These are phyloP conservation scores for Psilocybe azurescens DNA, from an alignment of 768 basidiomycete genomes.

Conservation along the genomic window DNA sequence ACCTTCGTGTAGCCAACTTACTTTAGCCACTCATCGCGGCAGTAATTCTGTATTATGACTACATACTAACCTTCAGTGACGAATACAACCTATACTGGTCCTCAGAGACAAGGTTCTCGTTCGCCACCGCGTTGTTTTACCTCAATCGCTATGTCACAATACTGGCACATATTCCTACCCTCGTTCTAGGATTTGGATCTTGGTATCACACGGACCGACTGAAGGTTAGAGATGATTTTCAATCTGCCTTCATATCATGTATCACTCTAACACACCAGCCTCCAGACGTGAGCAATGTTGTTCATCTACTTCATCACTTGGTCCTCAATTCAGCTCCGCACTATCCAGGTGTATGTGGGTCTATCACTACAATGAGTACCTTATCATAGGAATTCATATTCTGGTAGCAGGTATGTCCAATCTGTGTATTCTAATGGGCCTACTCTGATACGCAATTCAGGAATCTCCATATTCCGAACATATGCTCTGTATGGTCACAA, in stretches of 20 bases:
- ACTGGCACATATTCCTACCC: conserved; percentile 34
- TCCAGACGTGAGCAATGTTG: not conserved
- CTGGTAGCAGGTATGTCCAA: conserved; percentile 2
- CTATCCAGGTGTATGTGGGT: not conserved
- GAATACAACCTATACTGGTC: conserved; percentile 46
- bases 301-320: too few species aligned
- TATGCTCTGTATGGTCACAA: conserved; percentile 17
- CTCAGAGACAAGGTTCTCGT: conserved; percentile 20
- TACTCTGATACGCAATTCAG: not conserved
- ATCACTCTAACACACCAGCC: too few species aligned
- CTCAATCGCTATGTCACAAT: conserved; percentile 40
- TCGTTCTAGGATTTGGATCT: conserved; percentile 30
- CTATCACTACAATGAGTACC: conserved; percentile 1
- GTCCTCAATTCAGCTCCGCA: too few species aligned
- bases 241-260: not conserved
- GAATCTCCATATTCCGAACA: conserved; percentile 11
- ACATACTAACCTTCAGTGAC: conserved; percentile 39
- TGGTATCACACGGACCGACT: not conserved
- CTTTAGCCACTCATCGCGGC: too few species aligned
- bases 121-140: conserved; percentile 32
- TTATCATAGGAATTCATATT: conserved; percentile 7
- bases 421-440: too few species aligned
- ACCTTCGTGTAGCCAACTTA: too few species aligned
- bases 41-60: conserved; percentile 42
- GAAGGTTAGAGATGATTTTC: not conserved